These are phyloP conservation scores for Colletotrichum costaricense DNA, from an alignment of 2,329 filamentous ascomycete species.

Conservation along the genomic window DNA sequence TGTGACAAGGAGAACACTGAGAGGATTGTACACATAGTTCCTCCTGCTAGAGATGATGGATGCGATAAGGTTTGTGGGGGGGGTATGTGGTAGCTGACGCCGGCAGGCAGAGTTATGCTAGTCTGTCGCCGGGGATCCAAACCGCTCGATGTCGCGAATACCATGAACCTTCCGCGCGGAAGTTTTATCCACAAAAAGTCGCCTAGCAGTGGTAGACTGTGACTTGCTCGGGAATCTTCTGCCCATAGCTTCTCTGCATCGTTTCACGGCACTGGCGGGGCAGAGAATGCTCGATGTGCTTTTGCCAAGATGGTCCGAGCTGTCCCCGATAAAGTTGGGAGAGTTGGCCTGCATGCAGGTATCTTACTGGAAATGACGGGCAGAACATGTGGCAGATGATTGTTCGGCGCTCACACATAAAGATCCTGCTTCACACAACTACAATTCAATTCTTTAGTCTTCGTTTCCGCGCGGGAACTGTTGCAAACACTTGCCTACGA, in stretches of 20 bases:
- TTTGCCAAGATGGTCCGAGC: not conserved
- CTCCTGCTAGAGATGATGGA: not conserved
- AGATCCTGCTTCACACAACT: not conserved
- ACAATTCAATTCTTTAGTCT: not conserved
- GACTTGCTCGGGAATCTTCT: not conserved
- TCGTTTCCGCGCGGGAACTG: not conserved
- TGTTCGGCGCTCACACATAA: not conserved
- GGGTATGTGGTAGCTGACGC: not conserved
- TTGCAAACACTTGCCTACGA: not conserved
- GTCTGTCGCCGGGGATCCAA: not conserved
- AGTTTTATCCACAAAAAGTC: not conserved
- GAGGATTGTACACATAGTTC: not conserved
- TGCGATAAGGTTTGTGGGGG: not conserved
- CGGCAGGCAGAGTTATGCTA: not conserved
- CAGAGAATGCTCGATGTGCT: not conserved
- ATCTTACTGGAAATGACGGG: not conserved
- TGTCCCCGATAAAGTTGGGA: not conserved
- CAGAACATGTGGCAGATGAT: not conserved
- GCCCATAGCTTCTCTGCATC: not conserved
- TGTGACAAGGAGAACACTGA: not conserved
- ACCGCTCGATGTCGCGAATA: not conserved
- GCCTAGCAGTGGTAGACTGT: too few relatives aligned
- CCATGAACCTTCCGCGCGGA: not conserved
- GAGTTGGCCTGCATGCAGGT: not conserved
- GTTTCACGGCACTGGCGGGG: not conserved